A percentile compares a stretch with the other conserved stretches of the same genome.
These are phyloP conservation scores for Plasmodium vinckei DNA, from an alignment of 169 alveolate genomes.

Conservation along the genomic window DNA sequence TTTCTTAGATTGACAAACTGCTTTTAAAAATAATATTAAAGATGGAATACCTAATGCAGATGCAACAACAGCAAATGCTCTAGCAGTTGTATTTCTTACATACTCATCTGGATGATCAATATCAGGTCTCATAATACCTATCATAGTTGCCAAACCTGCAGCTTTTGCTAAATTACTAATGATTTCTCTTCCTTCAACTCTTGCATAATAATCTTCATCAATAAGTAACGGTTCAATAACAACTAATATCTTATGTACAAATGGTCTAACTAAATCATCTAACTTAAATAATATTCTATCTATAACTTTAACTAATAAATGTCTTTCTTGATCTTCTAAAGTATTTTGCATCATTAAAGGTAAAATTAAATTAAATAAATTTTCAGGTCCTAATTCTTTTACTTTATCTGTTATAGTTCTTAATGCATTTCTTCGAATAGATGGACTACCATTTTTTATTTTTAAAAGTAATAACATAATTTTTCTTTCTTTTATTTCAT, in stretches of 20 bases:
- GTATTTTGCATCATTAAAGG: slow-evolving; percentile 98
- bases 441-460: slow-evolving; percentile 99
- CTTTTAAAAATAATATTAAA: slow-evolving; percentile 96
- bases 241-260: slow-evolving; percentile 98
- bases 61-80: slow-evolving; percentile 99
- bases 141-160: slow-evolving; percentile 99
- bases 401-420: slow-evolving; percentile 97
- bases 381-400: slow-evolving; percentile 98
- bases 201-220: slow-evolving; percentile 99
- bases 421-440: slow-evolving; percentile 96
- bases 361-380: slow-evolving; percentile 96
- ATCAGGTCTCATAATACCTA: slow-evolving; percentile 99
- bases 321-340: slow-evolving; percentile 98
- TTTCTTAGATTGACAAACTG: slow-evolving; percentile 97
- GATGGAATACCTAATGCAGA: slow-evolving; percentile 99
- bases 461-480: slow-evolving; percentile 95
- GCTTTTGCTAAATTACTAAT: slow-evolving; percentile 96
- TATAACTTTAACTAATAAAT: slow-evolving; percentile 97
- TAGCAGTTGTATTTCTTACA: slow-evolving; percentile 97
- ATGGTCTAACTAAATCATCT: slow-evolving; percentile 98
- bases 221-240: slow-evolving; percentile 99
- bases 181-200: slow-evolving; percentile 99
- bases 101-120: slow-evolving; percentile 99
- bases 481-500: slow-evolving; percentile 96
- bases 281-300: slow-evolving; percentile 97